Percentiles rank a stretch among this genome's conserved stretches.
These are phyloP conservation scores for Ustilago sp. DNA, from an alignment of 1,284 basidiomycete species.

Conservation along the genomic window DNA sequence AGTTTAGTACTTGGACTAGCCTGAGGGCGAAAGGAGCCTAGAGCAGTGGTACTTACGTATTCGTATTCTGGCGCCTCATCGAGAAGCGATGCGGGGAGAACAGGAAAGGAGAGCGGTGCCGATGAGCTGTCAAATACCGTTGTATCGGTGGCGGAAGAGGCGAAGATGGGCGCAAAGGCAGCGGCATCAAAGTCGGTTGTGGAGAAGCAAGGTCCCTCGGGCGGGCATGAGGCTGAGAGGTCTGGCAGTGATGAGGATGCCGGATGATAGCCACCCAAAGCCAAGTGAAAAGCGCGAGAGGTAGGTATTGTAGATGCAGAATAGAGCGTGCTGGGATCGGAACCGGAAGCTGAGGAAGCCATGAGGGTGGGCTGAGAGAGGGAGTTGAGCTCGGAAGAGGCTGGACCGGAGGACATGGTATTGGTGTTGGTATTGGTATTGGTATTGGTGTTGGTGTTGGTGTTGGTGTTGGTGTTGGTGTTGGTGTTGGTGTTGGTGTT, in stretches of 20 bases:
- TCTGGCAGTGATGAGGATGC: constrained; percentile 17
- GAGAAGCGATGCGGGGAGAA: constrained; percentile 60
- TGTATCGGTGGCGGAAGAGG: constrained; percentile 12
- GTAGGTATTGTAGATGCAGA: constrained; percentile 17
- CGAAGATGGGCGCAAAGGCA: constrained; percentile 25
- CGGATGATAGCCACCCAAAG: constrained; percentile 16
- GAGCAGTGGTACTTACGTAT: constrained; percentile 58
- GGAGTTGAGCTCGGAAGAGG: constrained; percentile 18
- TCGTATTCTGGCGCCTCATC: constrained; percentile 63
- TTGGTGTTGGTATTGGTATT: constrained; percentile 6
- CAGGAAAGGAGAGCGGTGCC: constrained; percentile 60
- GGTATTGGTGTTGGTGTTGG: background rate
- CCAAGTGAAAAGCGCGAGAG: constrained; percentile 29
- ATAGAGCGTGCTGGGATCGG: constrained; percentile 26
- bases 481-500: too few species aligned
- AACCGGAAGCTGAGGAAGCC: constrained; percentile 15
- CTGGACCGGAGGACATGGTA: constrained; percentile 17
- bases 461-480: background rate
- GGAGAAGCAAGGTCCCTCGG: constrained; percentile 35
- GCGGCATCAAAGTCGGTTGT: constrained; percentile 39
- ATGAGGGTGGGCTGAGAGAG: constrained; percentile 24
- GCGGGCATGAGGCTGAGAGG: constrained; percentile 35
- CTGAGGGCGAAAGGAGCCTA: background rate
- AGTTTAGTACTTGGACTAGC: background rate
- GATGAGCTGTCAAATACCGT: constrained; percentile 8